These are phyloP conservation scores for Infundibulicybe gibba DNA, from an alignment of 768 basidiomycete genomes.

Conservation along the genomic window DNA sequence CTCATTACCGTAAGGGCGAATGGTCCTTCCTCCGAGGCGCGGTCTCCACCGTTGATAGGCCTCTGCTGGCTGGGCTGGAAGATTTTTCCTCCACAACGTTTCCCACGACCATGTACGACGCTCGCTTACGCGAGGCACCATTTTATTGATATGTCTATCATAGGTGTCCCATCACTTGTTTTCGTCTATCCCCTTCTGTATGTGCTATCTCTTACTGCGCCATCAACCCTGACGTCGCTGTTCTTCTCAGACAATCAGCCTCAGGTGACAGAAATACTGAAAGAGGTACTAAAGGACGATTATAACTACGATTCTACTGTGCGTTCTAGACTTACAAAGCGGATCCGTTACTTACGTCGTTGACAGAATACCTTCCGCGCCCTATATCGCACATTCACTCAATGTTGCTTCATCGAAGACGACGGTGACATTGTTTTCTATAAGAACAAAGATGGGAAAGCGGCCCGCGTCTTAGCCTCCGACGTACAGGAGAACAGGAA, in stretches of 20 bases:
- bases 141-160: neutral
- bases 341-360: neutral
- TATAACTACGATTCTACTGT: slow-evolving; percentile 64
- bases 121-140: neutral
- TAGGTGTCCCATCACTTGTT: slow-evolving; percentile 61
- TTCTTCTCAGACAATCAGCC: slow-evolving; percentile 49
- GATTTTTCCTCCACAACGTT: slow-evolving; percentile 61
- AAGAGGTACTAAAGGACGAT: slow-evolving; percentile 48
- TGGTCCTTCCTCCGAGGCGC: slow-evolving; percentile 61
- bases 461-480: slow-evolving; percentile 28
- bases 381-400: slow-evolving; percentile 55
- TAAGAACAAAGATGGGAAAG: slow-evolving; percentile 47
- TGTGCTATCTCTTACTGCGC: slow-evolving; percentile 6
- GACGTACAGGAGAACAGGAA: slow-evolving; percentile 4
- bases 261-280: slow-evolving; percentile 49
- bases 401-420: slow-evolving; percentile 63
- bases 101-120: slow-evolving; percentile 38
- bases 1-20: slow-evolving; percentile 49
- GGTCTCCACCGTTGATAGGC: slow-evolving; percentile 54
- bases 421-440: slow-evolving; percentile 61
- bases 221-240: neutral
- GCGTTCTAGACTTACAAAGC: slow-evolving; percentile 9
- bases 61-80: slow-evolving; percentile 59
- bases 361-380: slow-evolving; percentile 52
- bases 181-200: slow-evolving; percentile 54